A percentile compares a stretch with the other conserved stretches of the same genome.
These are phyloP conservation scores for Cryptococcus sp. DNA, from an alignment of 1,284 basidiomycete species.

Conservation along the genomic window DNA sequence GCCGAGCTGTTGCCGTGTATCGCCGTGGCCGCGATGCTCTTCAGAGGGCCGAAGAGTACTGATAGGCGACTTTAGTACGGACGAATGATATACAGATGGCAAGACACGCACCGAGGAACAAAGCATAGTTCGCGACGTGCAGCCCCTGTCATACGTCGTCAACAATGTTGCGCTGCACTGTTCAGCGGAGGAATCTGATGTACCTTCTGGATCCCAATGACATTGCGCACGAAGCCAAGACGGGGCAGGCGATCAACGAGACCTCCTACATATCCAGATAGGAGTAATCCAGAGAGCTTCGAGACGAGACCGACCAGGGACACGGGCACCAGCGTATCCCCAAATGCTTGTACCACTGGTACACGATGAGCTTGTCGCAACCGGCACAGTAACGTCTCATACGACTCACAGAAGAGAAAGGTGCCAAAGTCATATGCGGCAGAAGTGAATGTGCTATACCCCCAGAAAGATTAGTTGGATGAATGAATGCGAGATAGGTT, in stretches of 20 bases:
- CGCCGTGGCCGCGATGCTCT: slow-evolving; percentile 23
- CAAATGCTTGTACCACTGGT: slow-evolving; percentile 46
- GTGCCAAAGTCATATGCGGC: slow-evolving; percentile 38
- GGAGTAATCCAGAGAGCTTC: slow-evolving; percentile 51
- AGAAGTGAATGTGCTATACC: slow-evolving; percentile 28
- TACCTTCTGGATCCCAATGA: slow-evolving; percentile 54
- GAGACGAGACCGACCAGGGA: slow-evolving; percentile 56
- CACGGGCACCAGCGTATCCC: slow-evolving; percentile 53
- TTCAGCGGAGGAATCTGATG: neutral
- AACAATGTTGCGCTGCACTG: no score
- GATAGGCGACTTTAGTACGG: neutral
- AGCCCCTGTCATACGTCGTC: slow-evolving; percentile 14
- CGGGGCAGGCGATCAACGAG: slow-evolving; percentile 47
- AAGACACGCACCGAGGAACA: slow-evolving; percentile 43
- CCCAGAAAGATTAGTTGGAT: neutral
- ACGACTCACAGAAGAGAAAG: slow-evolving; percentile 40
- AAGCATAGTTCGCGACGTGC: slow-evolving; percentile 47
- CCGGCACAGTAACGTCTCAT: no score
- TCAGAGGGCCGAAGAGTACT: slow-evolving; percentile 46
- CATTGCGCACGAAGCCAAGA: slow-evolving; percentile 43
- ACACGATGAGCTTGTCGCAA: neutral
- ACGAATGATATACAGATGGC: neutral
- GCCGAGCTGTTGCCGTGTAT: slow-evolving; percentile 21
- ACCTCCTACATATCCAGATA: slow-evolving; percentile 52
- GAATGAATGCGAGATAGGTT: neutral